Conservation (phyloP, 495 filamentous ascomycete genomes). For the Penicillium turbatum region DNA sequence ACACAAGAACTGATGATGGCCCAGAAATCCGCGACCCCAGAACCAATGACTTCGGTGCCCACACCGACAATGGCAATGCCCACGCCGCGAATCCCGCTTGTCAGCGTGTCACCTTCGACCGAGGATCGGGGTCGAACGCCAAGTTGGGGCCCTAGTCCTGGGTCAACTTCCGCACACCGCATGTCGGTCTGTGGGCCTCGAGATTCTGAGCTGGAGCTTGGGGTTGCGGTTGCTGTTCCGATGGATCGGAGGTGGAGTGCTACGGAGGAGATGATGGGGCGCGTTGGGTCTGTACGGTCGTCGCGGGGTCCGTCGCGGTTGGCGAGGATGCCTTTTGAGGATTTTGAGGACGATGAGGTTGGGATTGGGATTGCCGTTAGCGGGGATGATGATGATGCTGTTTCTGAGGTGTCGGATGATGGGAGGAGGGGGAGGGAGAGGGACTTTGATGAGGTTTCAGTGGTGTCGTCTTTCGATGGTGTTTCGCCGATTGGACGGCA, state of each 20-base stretch:
- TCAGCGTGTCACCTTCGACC: slow-evolving; percentile 7
- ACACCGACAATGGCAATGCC: background rate
- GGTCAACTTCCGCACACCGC: background rate
- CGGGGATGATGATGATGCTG: slow-evolving; percentile 20
- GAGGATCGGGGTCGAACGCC: background rate
- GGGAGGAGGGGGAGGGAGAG: slow-evolving; percentile 10
- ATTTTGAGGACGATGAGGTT: slow-evolving; percentile 20
- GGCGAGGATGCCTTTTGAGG: slow-evolving; percentile 28
- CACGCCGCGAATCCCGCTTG: slow-evolving; percentile 4
- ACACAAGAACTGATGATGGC: slow-evolving; percentile 18
- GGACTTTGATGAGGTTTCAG: slow-evolving; percentile 34
- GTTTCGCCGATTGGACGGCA: slow-evolving; percentile 1
- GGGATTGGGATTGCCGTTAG: slow-evolving; percentile 5
- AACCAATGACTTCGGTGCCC: background rate
- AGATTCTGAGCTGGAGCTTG: slow-evolving; percentile 7
- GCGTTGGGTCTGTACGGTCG: slow-evolving; percentile 7
- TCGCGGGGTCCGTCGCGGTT: background rate
- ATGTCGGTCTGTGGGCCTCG: background rate
- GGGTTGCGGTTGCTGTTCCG: slow-evolving; percentile 15
- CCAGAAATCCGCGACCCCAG: background rate
- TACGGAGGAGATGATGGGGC: slow-evolving; percentile 6
- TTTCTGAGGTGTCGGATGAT: slow-evolving; percentile 31
- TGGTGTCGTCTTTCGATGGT: slow-evolving; percentile 35
- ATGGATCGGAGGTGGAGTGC: slow-evolving; percentile 14
- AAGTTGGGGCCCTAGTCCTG: background rate